These are phyloP conservation scores for Starmera amethionina DNA, from an alignment of 805 yeast genomes.

Conservation along the genomic window DNA sequence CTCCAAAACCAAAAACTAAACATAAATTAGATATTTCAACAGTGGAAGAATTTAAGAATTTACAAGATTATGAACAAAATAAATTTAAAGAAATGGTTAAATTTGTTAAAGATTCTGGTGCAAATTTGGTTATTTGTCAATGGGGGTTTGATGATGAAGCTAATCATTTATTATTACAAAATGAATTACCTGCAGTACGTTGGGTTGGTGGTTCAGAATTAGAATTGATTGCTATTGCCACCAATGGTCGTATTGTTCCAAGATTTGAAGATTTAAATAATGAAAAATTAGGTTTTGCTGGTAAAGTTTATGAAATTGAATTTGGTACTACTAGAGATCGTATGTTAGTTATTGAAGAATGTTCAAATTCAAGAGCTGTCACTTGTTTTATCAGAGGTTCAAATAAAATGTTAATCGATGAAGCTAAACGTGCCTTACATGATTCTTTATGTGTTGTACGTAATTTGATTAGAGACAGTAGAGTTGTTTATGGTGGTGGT, in stretches of 20 bases:
- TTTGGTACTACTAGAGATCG: constrained; percentile 96
- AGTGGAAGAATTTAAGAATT: constrained; percentile 87
- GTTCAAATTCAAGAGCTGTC: constrained; percentile 79
- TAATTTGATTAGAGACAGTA: constrained; percentile 81
- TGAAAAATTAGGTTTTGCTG: constrained; percentile 83
- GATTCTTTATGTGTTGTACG: constrained; percentile 97
- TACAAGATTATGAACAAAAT: constrained; percentile 87
- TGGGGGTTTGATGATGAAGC: constrained; percentile 99
- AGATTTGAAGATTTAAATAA: constrained; percentile 84
- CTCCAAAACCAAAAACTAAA: constrained; percentile 98
- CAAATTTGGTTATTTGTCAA: constrained; percentile 94
- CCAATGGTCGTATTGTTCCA: constrained; percentile 95
- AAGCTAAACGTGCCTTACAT: constrained; percentile 91
- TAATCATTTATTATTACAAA: constrained; percentile 80
- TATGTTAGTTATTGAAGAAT: constrained; percentile 89
- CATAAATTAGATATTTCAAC: constrained; percentile 88
- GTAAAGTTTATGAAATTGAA: constrained; percentile 74
- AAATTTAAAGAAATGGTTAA: constrained; percentile 88
- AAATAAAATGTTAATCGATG: constrained; percentile 96
- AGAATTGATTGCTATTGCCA: constrained; percentile 93
- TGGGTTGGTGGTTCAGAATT: constrained; percentile 99
- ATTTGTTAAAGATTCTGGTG: constrained; percentile 79
- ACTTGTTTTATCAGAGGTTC: constrained; percentile 93
- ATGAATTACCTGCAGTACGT: constrained; percentile 89
- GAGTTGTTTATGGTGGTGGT: constrained; percentile 99